phyloP scores from a whole-genome alignment of 192 early-diverging fungal species.

The Rhizophagus prolifer region DNA sequence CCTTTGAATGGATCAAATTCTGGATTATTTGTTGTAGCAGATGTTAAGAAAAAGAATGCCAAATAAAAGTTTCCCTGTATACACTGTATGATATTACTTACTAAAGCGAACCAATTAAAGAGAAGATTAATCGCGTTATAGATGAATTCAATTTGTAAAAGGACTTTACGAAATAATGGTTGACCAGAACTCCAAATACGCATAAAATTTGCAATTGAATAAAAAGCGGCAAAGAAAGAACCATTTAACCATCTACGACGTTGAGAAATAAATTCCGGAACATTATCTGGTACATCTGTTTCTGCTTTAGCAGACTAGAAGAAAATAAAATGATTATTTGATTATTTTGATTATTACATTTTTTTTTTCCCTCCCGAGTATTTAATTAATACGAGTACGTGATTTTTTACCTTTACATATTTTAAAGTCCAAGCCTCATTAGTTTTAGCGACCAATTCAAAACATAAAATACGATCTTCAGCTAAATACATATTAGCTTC shows the following conservation, averaged over 20 bases:
- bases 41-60: slow-evolving; percentile 73
- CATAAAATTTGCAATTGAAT: slow-evolving; percentile 71
- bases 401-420: slow-evolving; percentile 78
- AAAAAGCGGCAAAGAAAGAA: slow-evolving; percentile 86
- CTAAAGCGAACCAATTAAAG: slow-evolving; percentile 85
- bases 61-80: slow-evolving; percentile 79
- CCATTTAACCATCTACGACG: slow-evolving; percentile 93
- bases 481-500: slow-evolving; percentile 93
- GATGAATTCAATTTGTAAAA: slow-evolving; percentile 70
- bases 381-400: neutral
- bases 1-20: slow-evolving; percentile 58
- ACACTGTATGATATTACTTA: too few species aligned
- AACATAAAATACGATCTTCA: slow-evolving; percentile 93
- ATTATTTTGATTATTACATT: too few species aligned
- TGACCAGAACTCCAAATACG: slow-evolving; percentile 74
- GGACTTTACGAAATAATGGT: slow-evolving; percentile 59
- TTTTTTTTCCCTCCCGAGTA: too few species aligned
- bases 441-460: slow-evolving; percentile 87
- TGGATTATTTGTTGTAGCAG: slow-evolving; percentile 40
- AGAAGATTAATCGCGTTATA: slow-evolving; percentile 79
- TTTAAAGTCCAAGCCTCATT: slow-evolving; percentile 75
- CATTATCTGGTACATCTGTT: slow-evolving; percentile 90
- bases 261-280: slow-evolving; percentile 91
- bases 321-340: neutral
- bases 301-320: slow-evolving; percentile 69